Evolutionary conservation across 78 protist genomes (phyloP), one percentile per base, ranked within the genome.

Genomic region (Dictyostelium intermedium): DNA sequence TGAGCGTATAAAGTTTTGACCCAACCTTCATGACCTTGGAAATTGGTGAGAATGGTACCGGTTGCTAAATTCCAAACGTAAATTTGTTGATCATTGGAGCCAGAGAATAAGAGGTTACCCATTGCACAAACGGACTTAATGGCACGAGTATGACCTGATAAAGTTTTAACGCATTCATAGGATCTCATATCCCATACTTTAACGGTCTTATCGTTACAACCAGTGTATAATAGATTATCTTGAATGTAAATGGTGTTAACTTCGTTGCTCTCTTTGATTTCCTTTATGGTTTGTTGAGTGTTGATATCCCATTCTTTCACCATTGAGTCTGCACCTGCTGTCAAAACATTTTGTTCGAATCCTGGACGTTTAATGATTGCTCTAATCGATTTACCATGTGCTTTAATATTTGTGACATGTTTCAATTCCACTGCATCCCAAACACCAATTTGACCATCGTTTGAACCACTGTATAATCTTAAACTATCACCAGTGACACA

Each of bases 21-120:
- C 83, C 92, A 80, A 73, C 97, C 97, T 35, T 85, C 82, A 27
- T 95, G 97, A 47, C 97, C 91, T 53, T 85, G 91, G 85, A 83
- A 83, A 47, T 83, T 83, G 39, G 93, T 80, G 72, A 92, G 84
- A n/a, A 84, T 50, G 8, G 70, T n/a, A 27, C 77, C 83, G 25
- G 83, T 79, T 10, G 66, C 85, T 13, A 92, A 77, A 43, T 37
- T 60, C 96, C 96, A 92, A 32, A 92, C 95, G 39, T 78, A 82
- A 20, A 95, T 69, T 61, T 77, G 89, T 53, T 89, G 84, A 70
- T 95, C 87, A 39, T 87, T 91, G 6, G 95, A 84, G 35, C 97
- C 97, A 43, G 92, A 89, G 66, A 91, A 73, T 23, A 95, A 11
- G 56, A 85, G 72, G 20, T 66, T 91, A 34, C 86, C 94, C n/a